These are phyloP conservation scores for Vishniacozyma victoriae DNA, from an alignment of 768 basidiomycete genomes.

Conservation along the genomic window DNA sequence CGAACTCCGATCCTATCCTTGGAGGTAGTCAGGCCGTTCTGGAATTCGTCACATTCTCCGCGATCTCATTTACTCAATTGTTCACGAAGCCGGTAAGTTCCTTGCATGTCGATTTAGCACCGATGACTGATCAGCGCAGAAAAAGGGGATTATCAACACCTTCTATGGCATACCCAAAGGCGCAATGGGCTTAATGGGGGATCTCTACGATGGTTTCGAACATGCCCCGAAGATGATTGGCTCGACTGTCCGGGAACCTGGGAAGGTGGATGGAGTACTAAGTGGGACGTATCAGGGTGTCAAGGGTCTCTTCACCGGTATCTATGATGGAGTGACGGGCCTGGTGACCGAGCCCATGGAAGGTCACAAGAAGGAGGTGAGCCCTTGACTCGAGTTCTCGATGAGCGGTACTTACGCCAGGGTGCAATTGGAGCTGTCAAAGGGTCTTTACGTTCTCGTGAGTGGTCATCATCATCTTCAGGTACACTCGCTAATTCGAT, in stretches of 20 bases:
- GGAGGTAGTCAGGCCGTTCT: conserved; percentile 52
- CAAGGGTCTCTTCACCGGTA: conserved; percentile 45
- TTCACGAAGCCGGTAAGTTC: not conserved
- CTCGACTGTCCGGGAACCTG: not conserved
- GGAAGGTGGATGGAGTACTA: conserved; percentile 47
- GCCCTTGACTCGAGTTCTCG: not conserved
- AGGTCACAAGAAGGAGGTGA: conserved; percentile 43
- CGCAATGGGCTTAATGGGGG: conserved; percentile 48
- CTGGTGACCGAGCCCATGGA: conserved; percentile 45
- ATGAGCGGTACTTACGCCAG: not conserved
- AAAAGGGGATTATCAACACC: conserved; percentile 52
- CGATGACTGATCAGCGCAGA: conserved; percentile 30
- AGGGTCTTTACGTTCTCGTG: not conserved
- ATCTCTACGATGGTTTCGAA: conserved; percentile 11
- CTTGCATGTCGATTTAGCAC: not conserved
- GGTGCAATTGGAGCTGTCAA: not conserved
- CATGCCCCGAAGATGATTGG: conserved; percentile 8
- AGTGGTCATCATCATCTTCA: no score
- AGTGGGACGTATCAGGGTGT: conserved; percentile 53
- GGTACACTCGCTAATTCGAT: not conserved
- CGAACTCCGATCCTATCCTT: conserved; percentile 54
- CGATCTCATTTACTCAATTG: conserved; percentile 31
- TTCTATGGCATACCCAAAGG: conserved; percentile 54
- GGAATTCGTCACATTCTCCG: conserved; percentile 54
- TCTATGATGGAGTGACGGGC: conserved; percentile 46